These are phyloP conservation scores for Omphalotus guepiniiformis DNA, from an alignment of 768 basidiomycete genomes.

Conservation along the genomic window DNA sequence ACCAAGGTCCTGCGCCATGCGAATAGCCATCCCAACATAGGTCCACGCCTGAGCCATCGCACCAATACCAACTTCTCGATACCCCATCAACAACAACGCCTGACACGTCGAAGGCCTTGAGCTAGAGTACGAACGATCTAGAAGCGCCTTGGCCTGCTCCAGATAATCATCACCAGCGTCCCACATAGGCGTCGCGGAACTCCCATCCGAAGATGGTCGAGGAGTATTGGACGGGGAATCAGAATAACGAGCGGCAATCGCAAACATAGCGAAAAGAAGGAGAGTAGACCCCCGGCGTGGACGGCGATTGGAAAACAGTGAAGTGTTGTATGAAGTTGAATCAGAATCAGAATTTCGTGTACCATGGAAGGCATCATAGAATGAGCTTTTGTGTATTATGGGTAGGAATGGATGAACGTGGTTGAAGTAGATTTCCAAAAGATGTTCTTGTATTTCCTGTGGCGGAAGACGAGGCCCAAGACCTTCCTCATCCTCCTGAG, in stretches of 20 bases:
- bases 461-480: constrained; percentile 49
- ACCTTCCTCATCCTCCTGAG: constrained; percentile 31
- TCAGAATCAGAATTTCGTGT: constrained; percentile 21
- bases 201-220: constrained; percentile 25
- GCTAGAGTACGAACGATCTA: constrained; percentile 66
- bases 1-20: constrained; percentile 90
- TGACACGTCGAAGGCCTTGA: constrained; percentile 74
- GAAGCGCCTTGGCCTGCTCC: constrained; percentile 57
- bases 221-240: constrained; percentile 24
- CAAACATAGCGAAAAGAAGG: constrained; percentile 78
- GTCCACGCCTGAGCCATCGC: constrained; percentile 89
- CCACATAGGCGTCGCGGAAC: constrained; percentile 67
- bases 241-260: constrained; percentile 74
- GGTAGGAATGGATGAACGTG: constrained; percentile 81
- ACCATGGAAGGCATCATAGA: constrained; percentile 52
- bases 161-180: constrained; percentile 72
- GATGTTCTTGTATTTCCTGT: constrained; percentile 53
- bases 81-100: constrained; percentile 75
- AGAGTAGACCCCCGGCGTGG: constrained; percentile 54
- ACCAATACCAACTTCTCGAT: constrained; percentile 83
- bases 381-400: constrained; percentile 65
- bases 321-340: constrained; percentile 25
- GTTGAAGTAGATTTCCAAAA: constrained; percentile 75
- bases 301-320: constrained; percentile 31
- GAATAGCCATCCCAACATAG: constrained; percentile 81